phyloP scores from a whole-genome alignment of 1,284 basidiomycete genomes.

The Ganoderma multipileum region DNA sequence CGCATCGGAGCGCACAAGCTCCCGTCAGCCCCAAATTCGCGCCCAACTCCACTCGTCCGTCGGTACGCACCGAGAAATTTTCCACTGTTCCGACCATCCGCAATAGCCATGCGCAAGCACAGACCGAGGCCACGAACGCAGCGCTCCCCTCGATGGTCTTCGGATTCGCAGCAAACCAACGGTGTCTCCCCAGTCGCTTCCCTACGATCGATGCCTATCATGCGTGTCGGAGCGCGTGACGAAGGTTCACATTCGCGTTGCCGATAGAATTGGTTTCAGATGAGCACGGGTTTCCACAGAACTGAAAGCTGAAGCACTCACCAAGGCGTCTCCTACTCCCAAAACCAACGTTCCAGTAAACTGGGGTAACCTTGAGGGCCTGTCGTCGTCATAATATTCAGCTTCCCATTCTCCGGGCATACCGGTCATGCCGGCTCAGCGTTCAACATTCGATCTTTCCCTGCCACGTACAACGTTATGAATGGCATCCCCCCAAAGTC shows the following conservation, averaged over 20 bases:
- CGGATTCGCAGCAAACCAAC: conserved; percentile 84
- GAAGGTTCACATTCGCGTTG: not conserved
- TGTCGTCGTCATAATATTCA: conserved; percentile 37
- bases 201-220: conserved; percentile 90
- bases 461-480: not conserved
- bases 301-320: conserved; percentile 45
- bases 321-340: conserved; percentile 94
- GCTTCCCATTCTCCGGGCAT: not conserved
- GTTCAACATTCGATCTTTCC: not conserved
- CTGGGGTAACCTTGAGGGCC: conserved; percentile 74
- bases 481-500: not conserved
- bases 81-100: conserved; percentile 75
- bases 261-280: not conserved
- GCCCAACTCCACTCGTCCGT: conserved; percentile 12
- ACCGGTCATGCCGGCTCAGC: not conserved
- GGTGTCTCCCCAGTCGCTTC: conserved; percentile 77
- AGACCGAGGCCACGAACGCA: conserved; percentile 82
- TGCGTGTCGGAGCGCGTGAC: not conserved
- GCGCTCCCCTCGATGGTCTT: conserved; percentile 94
- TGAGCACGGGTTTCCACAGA: not conserved
- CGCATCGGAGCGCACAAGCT: conserved; percentile 4
- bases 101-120: conserved; percentile 73
- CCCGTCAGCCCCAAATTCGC: conserved; percentile 19
- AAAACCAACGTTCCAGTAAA: conserved; percentile 92
- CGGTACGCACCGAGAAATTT: conserved; percentile 71